These are phyloP conservation scores for Alloteropsis semialata DNA, from an alignment of 176 grass and related monocot species.

Conservation along the genomic window DNA sequence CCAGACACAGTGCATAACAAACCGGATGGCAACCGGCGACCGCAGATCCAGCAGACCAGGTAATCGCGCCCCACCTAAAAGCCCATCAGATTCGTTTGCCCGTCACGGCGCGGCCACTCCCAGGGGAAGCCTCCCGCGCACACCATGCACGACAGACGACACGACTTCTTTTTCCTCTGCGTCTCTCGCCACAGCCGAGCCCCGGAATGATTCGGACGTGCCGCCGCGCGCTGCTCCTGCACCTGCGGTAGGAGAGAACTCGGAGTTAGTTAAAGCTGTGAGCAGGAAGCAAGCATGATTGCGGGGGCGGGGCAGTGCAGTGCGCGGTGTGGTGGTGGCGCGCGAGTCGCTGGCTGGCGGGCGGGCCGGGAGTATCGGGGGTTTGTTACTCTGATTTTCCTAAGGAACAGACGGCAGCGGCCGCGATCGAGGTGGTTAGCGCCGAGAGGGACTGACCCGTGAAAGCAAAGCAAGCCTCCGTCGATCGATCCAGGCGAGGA, in stretches of 20 bases:
- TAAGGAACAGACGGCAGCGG: neutral
- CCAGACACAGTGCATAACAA: conserved; percentile 44
- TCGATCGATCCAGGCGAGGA: neutral
- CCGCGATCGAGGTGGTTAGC: conserved; percentile 34
- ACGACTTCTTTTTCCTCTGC: too few species aligned
- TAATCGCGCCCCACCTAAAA: conserved; percentile 47
- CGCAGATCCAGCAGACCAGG: conserved; percentile 1
- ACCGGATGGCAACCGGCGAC: conserved; percentile 47
- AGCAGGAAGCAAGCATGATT: conserved; percentile 53
- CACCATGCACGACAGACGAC: conserved; percentile 19
- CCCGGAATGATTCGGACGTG: conserved; percentile 30
- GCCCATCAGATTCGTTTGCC: conserved; percentile 45
- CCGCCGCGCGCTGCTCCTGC: too few species aligned
- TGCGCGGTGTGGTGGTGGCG: neutral
- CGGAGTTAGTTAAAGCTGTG: conserved; percentile 60
- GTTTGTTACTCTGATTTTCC: conserved; percentile 28
- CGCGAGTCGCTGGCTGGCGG: too few species aligned
- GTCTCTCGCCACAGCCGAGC: neutral
- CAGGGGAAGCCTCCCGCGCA: neutral
- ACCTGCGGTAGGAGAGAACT: conserved; percentile 31
- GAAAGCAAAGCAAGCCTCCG: conserved; percentile 38
- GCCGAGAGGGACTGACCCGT: conserved; percentile 49
- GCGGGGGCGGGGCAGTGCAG: neutral
- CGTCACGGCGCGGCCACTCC: conserved; percentile 28
- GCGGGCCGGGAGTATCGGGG: too few species aligned